A percentile compares a stretch with the other conserved stretches of the same genome.
These are phyloP conservation scores for Plenodomus lindquistii DNA, from an alignment of 2,329 filamentous ascomycete species.

Conservation along the genomic window DNA sequence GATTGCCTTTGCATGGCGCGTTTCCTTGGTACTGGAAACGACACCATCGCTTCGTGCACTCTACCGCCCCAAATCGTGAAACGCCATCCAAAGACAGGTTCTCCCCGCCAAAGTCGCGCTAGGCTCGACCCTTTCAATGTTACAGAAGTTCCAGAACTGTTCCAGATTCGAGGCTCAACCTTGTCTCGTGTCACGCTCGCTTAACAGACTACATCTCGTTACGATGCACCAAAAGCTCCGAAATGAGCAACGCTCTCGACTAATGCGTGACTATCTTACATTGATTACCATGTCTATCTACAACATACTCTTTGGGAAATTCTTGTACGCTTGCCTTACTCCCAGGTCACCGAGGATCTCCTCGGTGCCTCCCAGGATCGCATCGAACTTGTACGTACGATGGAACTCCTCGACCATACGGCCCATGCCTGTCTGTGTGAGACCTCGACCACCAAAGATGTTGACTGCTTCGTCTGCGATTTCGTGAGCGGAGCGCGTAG, in stretches of 20 bases:
- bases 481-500: slow-evolving; percentile 77
- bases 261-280: slow-evolving; percentile 2
- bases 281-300: slow-evolving; percentile 46
- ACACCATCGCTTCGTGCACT: slow-evolving; percentile 7
- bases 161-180: slow-evolving; percentile 10
- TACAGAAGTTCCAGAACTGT: slow-evolving; percentile 22
- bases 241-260: too few species aligned
- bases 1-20: neutral
- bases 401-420: slow-evolving; percentile 82
- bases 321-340: slow-evolving; percentile 80
- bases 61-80: slow-evolving; percentile 4
- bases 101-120: slow-evolving; percentile 7
- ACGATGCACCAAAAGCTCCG: too few species aligned
- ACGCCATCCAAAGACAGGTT: slow-evolving; percentile 7
- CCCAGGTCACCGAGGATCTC: slow-evolving; percentile 81
- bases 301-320: slow-evolving; percentile 82
- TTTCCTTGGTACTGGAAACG: slow-evolving; percentile 8
- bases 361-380: slow-evolving; percentile 74
- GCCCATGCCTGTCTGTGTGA: slow-evolving; percentile 85
- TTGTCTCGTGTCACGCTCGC: slow-evolving; percentile 4
- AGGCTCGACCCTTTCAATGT: slow-evolving; percentile 15
- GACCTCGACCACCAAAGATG: slow-evolving; percentile 80
- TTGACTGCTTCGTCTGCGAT: slow-evolving; percentile 83
- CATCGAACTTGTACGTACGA: slow-evolving; percentile 74
- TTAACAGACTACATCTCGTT: neutral